These are phyloP conservation scores for Erysimum cheiranthoides DNA, from an alignment of 345 rosid genomes.

Conservation along the genomic window DNA sequence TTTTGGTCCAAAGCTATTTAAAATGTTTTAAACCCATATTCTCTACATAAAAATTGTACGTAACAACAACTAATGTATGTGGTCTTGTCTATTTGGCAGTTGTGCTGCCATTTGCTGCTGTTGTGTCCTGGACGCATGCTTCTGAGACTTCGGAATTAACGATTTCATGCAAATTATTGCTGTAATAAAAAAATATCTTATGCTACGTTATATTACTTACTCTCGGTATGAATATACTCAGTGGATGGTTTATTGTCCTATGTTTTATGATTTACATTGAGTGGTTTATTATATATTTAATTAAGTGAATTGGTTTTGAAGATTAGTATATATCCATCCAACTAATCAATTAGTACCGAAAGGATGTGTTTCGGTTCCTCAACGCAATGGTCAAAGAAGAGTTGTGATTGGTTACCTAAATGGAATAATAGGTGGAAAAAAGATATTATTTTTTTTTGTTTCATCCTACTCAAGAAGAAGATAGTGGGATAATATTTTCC, in stretches of 20 bases:
- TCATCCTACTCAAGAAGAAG: neutral
- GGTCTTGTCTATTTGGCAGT: conserved; percentile 44
- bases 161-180: conserved; percentile 12
- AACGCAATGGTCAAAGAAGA: neutral
- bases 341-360: neutral
- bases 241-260: conserved; percentile 9
- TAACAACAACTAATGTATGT: neutral
- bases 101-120: conserved; percentile 82
- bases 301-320: neutral
- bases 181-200: conserved; percentile 27
- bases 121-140: conserved; percentile 69
- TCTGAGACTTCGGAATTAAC: conserved; percentile 42
- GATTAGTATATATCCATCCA: neutral
- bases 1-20: neutral
- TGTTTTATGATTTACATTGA: conserved; percentile 11
- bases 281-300: neutral
- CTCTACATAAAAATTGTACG: neutral
- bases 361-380: neutral
- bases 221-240: neutral
- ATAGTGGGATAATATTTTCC: neutral
- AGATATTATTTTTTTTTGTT: neutral
- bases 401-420: neutral
- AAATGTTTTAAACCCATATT: neutral
- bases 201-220: conserved; percentile 6
- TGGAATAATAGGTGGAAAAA: neutral